A percentile compares a stretch with the other conserved stretches of the same genome.
Conservation (phyloP, 331 rosid genomes). For the Rhamnella rubrinervis region DNA sequence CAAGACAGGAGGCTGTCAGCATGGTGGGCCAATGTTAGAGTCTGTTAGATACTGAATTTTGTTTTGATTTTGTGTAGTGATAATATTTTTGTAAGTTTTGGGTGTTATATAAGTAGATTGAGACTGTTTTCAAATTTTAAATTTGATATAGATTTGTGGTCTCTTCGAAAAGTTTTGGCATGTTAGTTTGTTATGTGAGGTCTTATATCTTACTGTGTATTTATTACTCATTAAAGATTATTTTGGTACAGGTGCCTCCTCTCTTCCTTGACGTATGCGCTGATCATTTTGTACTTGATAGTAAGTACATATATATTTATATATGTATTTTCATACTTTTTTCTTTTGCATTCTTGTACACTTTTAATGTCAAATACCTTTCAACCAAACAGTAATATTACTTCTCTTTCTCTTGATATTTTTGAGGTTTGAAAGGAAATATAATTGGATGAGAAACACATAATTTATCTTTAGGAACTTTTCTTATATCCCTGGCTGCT, state of each 20-base stretch:
- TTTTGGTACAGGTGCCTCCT: constrained; percentile 81
- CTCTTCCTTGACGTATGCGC: constrained; percentile 89
- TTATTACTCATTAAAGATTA: constrained; percentile 19
- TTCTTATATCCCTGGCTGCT: not conserved
- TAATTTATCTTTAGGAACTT: not conserved
- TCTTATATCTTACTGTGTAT: constrained; percentile 5
- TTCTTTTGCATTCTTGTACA: not conserved
- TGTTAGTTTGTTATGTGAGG: not conserved
- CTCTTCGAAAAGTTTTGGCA: not conserved
- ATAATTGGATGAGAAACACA: constrained; percentile 11
- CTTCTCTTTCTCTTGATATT: not conserved
- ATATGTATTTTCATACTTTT: constrained; percentile 16
- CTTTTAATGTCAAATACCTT: constrained; percentile 7
- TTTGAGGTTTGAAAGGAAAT: not conserved
- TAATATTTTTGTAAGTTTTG: constrained; percentile 12
- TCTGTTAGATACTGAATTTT: constrained; percentile 17
- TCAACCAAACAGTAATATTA: not conserved
- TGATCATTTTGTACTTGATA: constrained; percentile 85
- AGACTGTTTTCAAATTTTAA: constrained; percentile 11
- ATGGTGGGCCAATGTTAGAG: constrained; percentile 62
- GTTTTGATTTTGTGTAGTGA: constrained; percentile 1
- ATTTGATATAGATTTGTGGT: not conserved
- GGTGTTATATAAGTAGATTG: constrained; percentile 9
- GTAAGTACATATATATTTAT: constrained; percentile 60
- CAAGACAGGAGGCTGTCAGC: constrained; percentile 99